These are phyloP conservation scores for Lantana camara DNA, from an alignment of 257 asterid genomes.

Conservation along the genomic window DNA sequence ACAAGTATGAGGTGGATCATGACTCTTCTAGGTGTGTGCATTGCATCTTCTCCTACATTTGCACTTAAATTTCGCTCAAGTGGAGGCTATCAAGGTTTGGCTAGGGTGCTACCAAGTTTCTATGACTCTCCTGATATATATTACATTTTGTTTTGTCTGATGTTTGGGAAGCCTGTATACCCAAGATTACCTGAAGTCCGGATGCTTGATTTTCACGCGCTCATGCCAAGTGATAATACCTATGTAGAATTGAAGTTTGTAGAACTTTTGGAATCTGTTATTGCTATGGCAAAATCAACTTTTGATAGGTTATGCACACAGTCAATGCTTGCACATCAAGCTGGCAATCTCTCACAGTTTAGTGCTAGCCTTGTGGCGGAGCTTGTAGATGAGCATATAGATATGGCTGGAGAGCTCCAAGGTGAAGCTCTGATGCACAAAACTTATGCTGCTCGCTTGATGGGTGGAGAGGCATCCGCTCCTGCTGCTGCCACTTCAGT, in stretches of 20 bases:
- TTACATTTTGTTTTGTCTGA: constrained; percentile 90
- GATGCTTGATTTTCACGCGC: constrained; percentile 97
- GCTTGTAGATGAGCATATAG: constrained; percentile 80
- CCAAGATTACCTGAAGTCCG: constrained; percentile 99
- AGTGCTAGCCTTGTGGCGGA: constrained; percentile 94
- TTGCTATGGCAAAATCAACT: constrained; percentile 97
- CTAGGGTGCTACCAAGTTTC: constrained; percentile 93
- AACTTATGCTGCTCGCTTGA: constrained; percentile 98
- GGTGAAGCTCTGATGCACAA: constrained; percentile 99
- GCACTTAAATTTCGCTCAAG: constrained; percentile 92
- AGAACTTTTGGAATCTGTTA: constrained; percentile 84
- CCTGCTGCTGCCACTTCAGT: constrained; percentile 99
- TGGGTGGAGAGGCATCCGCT: constrained; percentile 99
- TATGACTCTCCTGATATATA: constrained; percentile 98
- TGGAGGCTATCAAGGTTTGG: constrained; percentile 97
- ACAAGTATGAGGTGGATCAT: constrained; percentile 99
- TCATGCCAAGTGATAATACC: constrained; percentile 86
- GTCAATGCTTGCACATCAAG: constrained; percentile 84
- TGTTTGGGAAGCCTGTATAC: constrained; percentile 94
- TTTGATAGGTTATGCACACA: constrained; percentile 88
- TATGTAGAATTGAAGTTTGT: constrained; percentile 78
- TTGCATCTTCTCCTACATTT: constrained; percentile 92
- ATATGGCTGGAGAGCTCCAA: constrained; percentile 92
- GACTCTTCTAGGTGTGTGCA: constrained; percentile 98
- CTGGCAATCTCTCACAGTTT: constrained; percentile 84